Evolutionary conservation across 345 rosid species (phyloP), one percentile per base, ranked within the genome.

Genomic region (Draba incana): DNA sequence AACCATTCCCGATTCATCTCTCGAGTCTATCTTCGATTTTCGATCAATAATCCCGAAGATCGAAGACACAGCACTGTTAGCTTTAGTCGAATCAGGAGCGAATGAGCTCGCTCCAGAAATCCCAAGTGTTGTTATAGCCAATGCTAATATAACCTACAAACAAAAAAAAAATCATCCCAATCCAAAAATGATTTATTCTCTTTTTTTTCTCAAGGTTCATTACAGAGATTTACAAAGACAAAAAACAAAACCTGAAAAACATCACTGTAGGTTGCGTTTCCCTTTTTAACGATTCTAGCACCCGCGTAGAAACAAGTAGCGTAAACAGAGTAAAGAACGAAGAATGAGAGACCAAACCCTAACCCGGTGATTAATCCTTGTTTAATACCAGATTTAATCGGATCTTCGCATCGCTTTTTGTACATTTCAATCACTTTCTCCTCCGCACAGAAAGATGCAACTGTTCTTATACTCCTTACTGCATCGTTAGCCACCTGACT

Each of bases 401-500:
- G 86, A 53, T 77, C 80, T 48, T 84, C 85, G 56, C 95, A 88
- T 76, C 83, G 84, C 46, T 68, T 65, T 69, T 62, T 23, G 68
- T 81, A 86, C 14, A 83, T 43, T 6, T 75, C 61, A 78, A 84
- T 84, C 77, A 88, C 92, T 62, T 78, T 84, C 23, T 83, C 83
- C 66, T 88, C 96, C 0, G 88, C 88, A 47, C 92, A 86, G 69
- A 86, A 88, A 25, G 92, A 88, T 16, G 88, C 86, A 24, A 86
- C 83, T 20, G 92, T 88, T 78, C 92, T 78, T 33, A 88, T 88
- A 30, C 89, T 80, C 10, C 88, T 87, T 2, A 86, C 84, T 1
- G 95, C 92, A 59, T 88, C 92, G 30, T 65, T 80, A 4, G 89
- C 95, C 69, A 88, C 88, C 68, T 88, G 95, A 64, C 92, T 83